Evolutionary conservation across 495 filamentous ascomycete genomes (phyloP), one percentile per base, ranked within the genome.

Genomic region (Pseudotulostoma volvatum): DNA sequence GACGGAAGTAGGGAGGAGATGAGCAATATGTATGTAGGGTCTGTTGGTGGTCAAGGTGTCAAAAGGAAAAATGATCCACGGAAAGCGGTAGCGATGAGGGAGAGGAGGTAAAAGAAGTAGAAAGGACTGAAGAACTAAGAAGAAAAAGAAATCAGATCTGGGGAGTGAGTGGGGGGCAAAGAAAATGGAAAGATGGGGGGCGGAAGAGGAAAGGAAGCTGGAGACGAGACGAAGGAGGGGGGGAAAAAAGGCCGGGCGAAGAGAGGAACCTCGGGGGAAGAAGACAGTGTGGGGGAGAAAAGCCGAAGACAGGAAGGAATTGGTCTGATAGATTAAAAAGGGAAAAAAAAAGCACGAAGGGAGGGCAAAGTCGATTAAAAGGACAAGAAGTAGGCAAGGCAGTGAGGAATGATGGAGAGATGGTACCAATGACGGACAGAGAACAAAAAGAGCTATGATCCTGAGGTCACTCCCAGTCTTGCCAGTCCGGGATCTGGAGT

Each of bases 301-400:
- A 55, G 45, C 53, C 61, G 58, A 59, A 58, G 57, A 61, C 57
- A 57, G 52, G 54, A 55, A 61, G 52, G 57, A 59, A 51, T n/a
- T n/a, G n/a, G n/a, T n/a, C n/a, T n/a, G n/a, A n/a, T n/a, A n/a
- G n/a, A n/a, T n/a, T n/a, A 60, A 60, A 48, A 50, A 53, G 31
- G n/a, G 38, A 23, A 40, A 34, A 34, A 28, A 28, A 11, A n/a
- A n/a, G n/a, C n/a, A n/a, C n/a, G n/a, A n/a, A n/a, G 19, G 17
- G 14, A 46, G 40, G 39, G 49, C 40, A 52, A 37, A 40, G 44
- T 51, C 39, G 48, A 44, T 51, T 48, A 44, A 52, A 53, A 59
- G 58, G 56, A 56, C 54, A 59, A 54, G 45, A 52, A 52, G 49
- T 1, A 31, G 47, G 53, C 48, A 45, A 36, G 47, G 51, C 52